Base-by-base conservation (phyloP, 2,329 filamentous ascomycete genomes). In the Fusarium paranaense region DNA sequence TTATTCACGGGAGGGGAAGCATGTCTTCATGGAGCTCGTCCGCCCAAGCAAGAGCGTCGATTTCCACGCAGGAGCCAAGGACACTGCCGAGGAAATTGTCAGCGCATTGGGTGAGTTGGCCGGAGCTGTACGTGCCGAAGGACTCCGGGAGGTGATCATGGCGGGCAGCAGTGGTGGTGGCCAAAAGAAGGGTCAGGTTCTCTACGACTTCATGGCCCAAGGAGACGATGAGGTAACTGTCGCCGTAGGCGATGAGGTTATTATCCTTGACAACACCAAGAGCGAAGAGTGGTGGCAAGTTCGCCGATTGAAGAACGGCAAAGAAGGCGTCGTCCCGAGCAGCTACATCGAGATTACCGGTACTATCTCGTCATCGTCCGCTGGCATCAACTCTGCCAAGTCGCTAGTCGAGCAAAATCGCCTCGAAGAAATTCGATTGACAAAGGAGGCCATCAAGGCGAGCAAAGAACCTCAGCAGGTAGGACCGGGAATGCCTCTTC, bases 261-360 rank as follows among this genome's bases (percentile, higher is more conserved):
- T 97, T 50, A 87, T 99, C 63, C 82, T 98, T 65, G 96, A 99
- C 80, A 95, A 98, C 79, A 90, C 88, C 37, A 97, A 95, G 84
- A 98, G 95, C 72, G 95, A 98, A 68, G 97, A 99, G 81, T 99
- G 97, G 97, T 98, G 97, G 96, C 95, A 97, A 86, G 95, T 99
- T 38, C 91, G 94, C 69, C 91, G 95, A 38, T 80, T 98, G 72
- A 97, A 95, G 85, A 98, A 95, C 81, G 95, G 95, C 76, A 97
- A 95, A 80, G 95, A 98, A 84, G 97, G 97, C 42, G 97, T 99
- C 30, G 95, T 99, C 10, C 97, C 97, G 16, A 97, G 95, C 86
- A 98, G 95, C 83, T 99, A 98, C 80, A 92, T 99, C 77, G 96
- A 99, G 82, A 87, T 98, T 62, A 95, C 91, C 25, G 95, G 94